These are phyloP conservation scores for Microcyclospora pomicola DNA, from an alignment of 2,329 filamentous ascomycete species.

Conservation along the genomic window DNA sequence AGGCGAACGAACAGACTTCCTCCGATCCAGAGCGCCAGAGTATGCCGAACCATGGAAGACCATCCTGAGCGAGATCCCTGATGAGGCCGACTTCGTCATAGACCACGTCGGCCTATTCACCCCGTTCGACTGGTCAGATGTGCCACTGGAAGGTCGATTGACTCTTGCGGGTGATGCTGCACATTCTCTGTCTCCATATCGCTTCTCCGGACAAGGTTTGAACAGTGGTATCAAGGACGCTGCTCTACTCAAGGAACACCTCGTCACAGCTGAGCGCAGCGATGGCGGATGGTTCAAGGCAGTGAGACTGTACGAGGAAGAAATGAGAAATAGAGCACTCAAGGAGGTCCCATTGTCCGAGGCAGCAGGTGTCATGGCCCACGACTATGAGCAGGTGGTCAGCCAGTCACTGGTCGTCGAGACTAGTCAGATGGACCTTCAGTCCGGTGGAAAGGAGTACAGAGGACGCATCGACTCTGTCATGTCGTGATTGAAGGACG, in stretches of 20 bases:
- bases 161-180: constrained; percentile 10
- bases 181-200: constrained; percentile 1
- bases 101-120: constrained; percentile 4
- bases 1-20: constrained; percentile 3
- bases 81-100: constrained; percentile 4
- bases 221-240: constrained; percentile 2
- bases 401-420: not conserved
- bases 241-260: not conserved
- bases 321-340: constrained; percentile 3
- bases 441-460: too few species aligned
- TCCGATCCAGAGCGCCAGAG: constrained; percentile 4
- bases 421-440: too few species aligned
- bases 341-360: constrained; percentile 5
- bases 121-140: constrained; percentile 5
- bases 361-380: constrained; percentile 3
- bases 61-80: constrained; percentile 2
- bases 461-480: too few species aligned
- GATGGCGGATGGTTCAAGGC: not conserved
- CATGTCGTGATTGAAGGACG: too few species aligned
- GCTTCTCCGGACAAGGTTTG: not conserved
- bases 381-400: constrained; percentile 7
- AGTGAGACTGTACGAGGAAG: constrained; percentile 5
- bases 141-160: constrained; percentile 3
- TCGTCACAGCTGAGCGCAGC: not conserved
- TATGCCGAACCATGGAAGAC: constrained; percentile 7